A percentile compares a stretch with the other conserved stretches of the same genome.
Evolutionary conservation across 108 stramenopile genomes (phyloP).

Genomic region (Pseudonitzschia multistriata): DNA sequence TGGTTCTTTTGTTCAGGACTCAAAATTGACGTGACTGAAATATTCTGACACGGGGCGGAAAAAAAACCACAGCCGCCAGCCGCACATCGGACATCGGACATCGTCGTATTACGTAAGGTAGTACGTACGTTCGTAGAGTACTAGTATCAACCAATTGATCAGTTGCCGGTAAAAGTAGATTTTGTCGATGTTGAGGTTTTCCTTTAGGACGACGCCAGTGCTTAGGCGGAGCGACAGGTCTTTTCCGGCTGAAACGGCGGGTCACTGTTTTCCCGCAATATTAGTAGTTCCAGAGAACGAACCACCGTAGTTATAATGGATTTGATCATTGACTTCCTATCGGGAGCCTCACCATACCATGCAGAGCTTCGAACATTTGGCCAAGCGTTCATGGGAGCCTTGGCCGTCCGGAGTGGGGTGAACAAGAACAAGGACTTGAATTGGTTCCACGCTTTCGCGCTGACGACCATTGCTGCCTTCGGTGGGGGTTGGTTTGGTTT

Average conservation of each 20-base stretch:
- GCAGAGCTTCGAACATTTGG: constrained; percentile 52
- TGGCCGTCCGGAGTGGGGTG: constrained; percentile 65
- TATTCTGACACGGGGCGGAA: background rate
- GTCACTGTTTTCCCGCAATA: too few relatives aligned
- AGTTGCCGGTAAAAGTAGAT: too few relatives aligned
- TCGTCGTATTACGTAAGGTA: too few relatives aligned
- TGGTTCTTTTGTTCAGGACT: background rate
- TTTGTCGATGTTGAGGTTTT: too few relatives aligned
- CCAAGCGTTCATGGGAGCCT: constrained; percentile 71
- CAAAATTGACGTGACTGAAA: background rate
- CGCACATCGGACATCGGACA: background rate
- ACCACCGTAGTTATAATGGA: background rate
- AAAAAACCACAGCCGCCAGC: background rate
- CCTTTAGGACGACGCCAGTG: too few relatives aligned
- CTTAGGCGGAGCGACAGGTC: too few relatives aligned
- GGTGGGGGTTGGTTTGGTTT: constrained; percentile 69
- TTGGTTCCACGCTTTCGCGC: constrained; percentile 81
- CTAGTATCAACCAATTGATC: background rate
- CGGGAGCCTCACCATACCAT: constrained; percentile 48
- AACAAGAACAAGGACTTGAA: constrained; percentile 64
- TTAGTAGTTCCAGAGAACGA: too few relatives aligned
- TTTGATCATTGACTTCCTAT: constrained; percentile 38
- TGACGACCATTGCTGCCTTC: constrained; percentile 57
- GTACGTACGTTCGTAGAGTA: background rate
- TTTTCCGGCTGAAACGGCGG: too few relatives aligned